Evolutionary conservation across 495 filamentous ascomycete genomes (phyloP).

Genomic region (Articulospora tetracladia): DNA sequence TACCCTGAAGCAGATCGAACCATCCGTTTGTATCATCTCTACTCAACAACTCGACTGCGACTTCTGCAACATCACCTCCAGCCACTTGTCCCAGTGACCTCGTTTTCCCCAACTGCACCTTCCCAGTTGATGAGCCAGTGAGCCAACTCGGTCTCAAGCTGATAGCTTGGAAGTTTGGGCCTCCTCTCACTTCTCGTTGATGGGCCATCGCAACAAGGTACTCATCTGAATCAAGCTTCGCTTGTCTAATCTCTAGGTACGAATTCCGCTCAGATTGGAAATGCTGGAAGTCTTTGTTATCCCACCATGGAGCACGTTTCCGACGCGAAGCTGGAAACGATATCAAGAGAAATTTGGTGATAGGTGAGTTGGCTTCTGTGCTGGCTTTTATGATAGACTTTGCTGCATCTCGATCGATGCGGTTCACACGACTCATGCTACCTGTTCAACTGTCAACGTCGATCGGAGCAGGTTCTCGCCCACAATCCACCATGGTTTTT

Average conservation of each 20-base stretch:
- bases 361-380: constrained; percentile 38
- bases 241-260: constrained; percentile 49
- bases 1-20: constrained; percentile 47
- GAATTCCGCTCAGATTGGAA: constrained; percentile 33
- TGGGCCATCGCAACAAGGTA: constrained; percentile 69
- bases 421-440: constrained; percentile 52
- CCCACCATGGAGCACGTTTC: constrained; percentile 58
- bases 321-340: constrained; percentile 60
- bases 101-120: constrained; percentile 59
- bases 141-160: constrained; percentile 64
- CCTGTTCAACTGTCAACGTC: constrained; percentile 68
- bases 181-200: constrained; percentile 38
- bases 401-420: constrained; percentile 34
- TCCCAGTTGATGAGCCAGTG: constrained; percentile 53
- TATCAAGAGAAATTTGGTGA: constrained; percentile 73
- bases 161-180: constrained; percentile 55
- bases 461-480: background rate
- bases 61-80: constrained; percentile 65
- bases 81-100: constrained; percentile 45
- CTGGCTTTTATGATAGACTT: constrained; percentile 56
- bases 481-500: too few relatives aligned
- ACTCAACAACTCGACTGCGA: constrained; percentile 62
- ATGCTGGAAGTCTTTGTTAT: constrained; percentile 51
- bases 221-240: constrained; percentile 70
- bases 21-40: constrained; percentile 40